phyloP scores from a whole-genome alignment of 768 basidiomycete genomes.

The Lactarius hatsudake region DNA sequence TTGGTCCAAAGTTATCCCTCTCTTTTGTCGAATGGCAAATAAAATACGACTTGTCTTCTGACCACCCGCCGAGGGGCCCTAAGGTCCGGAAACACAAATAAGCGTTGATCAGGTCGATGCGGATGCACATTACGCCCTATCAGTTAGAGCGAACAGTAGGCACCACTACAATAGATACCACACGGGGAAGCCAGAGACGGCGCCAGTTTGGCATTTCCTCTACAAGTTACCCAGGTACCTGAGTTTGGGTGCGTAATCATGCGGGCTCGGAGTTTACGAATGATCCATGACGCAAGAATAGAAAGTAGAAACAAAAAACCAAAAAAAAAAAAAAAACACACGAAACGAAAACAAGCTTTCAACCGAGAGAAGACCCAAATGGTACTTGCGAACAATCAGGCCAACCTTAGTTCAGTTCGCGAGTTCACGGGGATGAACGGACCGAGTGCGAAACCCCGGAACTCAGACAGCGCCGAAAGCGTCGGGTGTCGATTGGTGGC shows the following conservation, averaged over 20 bases:
- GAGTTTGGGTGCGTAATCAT: neutral
- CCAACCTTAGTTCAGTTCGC: neutral
- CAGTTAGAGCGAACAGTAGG: neutral
- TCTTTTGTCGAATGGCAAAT: neutral
- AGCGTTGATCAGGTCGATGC: slow-evolving; percentile 12
- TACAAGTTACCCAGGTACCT: neutral
- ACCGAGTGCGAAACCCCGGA: slow-evolving; percentile 18
- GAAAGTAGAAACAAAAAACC: neutral
- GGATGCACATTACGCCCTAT: slow-evolving; percentile 21
- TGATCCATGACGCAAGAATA: neutral
- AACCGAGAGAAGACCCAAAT: slow-evolving; percentile 14
- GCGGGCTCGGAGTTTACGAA: neutral
- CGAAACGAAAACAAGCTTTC: slow-evolving; percentile 23
- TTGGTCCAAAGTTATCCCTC: neutral
- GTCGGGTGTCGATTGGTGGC: neutral
- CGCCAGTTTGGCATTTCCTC: neutral
- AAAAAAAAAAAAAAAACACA: too few species aligned
- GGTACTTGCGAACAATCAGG: neutral
- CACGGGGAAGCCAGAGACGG: neutral
- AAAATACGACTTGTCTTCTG: neutral
- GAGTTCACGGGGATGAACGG: neutral
- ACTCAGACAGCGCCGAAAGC: slow-evolving; percentile 13
- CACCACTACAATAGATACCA: neutral
- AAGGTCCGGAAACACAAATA: slow-evolving; percentile 22
- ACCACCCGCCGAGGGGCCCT: neutral